Percentiles rank a stretch among this genome's conserved stretches.
Conservation (phyloP, 2,329 filamentous ascomycete species). For the Aspergillus eucalypticola region DNA sequence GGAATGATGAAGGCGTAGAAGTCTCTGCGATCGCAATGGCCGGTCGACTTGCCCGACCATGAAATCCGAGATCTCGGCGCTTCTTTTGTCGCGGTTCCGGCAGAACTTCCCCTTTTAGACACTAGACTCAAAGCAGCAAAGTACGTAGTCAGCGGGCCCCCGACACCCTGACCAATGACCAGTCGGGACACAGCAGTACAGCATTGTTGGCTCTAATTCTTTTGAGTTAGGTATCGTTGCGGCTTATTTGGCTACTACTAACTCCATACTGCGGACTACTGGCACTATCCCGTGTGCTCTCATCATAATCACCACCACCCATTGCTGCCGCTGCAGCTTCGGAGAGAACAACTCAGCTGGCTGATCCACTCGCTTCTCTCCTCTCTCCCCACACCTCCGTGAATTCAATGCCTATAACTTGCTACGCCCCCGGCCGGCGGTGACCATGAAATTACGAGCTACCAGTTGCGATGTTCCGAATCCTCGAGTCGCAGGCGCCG, state of each 20-base stretch:
- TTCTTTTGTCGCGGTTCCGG: conserved; percentile 29
- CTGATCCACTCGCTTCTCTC: neutral
- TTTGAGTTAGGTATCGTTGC: neutral
- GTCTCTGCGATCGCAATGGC: conserved; percentile 22
- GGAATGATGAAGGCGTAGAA: conserved; percentile 14
- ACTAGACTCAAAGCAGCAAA: too few relatives aligned
- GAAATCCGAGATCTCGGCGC: conserved; percentile 23
- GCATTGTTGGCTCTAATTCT: too few relatives aligned
- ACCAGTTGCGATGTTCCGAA: conserved; percentile 52
- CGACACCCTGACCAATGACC: neutral
- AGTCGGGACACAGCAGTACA: neutral
- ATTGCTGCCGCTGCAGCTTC: conserved; percentile 11
- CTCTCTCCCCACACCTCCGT: conserved; percentile 6
- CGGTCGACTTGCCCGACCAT: neutral
- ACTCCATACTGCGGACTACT: neutral
- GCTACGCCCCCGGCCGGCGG: conserved; percentile 29
- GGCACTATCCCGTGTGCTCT: neutral
- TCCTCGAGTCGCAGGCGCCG: conserved; percentile 71
- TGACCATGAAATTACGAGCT: conserved; percentile 45
- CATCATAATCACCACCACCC: neutral
- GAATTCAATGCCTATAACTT: conserved; percentile 32
- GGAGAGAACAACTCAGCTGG: conserved; percentile 22
- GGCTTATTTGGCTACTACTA: conserved; percentile 1
- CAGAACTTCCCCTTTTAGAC: conserved; percentile 4
- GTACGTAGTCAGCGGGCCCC: conserved; percentile 11